phyloP scores from a whole-genome alignment of 805 yeast species.

The Candida xyloterini region DNA sequence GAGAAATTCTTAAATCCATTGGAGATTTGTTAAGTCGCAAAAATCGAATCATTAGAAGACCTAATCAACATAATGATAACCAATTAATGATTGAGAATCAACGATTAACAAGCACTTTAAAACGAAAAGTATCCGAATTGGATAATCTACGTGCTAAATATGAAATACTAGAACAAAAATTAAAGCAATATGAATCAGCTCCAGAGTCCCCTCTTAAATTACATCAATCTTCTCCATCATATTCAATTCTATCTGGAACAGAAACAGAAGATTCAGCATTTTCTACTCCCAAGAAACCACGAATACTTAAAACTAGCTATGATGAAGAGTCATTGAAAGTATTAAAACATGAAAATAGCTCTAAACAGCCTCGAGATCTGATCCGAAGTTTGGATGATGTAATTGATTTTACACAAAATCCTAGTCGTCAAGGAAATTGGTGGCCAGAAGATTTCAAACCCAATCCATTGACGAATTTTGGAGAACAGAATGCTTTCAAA shows the following conservation, averaged over 20 bases:
- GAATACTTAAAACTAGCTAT: neutral
- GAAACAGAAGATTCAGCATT: conserved; percentile 16
- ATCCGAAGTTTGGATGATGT: conserved; percentile 8
- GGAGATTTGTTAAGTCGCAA: conserved; percentile 1
- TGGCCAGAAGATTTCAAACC: conserved; percentile 37
- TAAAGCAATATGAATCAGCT: neutral
- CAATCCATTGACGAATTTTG: conserved; percentile 27
- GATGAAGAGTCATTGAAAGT: neutral
- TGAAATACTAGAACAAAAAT: neutral
- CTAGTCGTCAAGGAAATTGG: conserved; percentile 29
- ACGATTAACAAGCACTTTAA: neutral
- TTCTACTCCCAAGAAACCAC: conserved; percentile 5
- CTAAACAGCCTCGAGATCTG: conserved; percentile 10
- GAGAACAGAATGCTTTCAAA: conserved; percentile 20
- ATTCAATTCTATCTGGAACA: conserved; percentile 13
- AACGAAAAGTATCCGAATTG: neutral
- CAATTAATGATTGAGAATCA: neutral
- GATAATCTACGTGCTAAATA: conserved; percentile 1
- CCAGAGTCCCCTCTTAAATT: neutral
- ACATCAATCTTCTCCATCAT: conserved; percentile 2
- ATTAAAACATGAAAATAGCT: conserved; percentile 7
- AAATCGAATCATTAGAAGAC: neutral
- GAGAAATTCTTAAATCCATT: neutral
- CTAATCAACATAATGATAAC: neutral
- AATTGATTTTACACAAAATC: conserved; percentile 29